Evolutionary conservation across 495 filamentous ascomycete species (phyloP), one percentile per base, ranked within the genome.

Genomic region (Daldinia decipiens): DNA sequence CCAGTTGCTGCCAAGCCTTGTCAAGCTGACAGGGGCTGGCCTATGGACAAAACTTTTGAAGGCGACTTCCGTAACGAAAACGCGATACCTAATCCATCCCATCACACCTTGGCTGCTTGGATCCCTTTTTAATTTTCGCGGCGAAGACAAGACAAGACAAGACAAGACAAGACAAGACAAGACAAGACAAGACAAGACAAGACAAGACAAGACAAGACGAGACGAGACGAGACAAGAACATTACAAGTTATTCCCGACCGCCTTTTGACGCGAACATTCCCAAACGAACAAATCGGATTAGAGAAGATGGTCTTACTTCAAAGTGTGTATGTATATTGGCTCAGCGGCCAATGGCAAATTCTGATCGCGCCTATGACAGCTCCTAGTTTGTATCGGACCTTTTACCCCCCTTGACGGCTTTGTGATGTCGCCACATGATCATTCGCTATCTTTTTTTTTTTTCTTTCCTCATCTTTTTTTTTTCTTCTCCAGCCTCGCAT

Each of bases 371-470:
- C 11, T 38, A 39, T 65, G 60, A 67, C 60, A 57, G 59, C n/a
- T 65, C 26, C 17, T 68, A 59, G 70, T 51, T 59, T 55, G 39
- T 56, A 72, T 72, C 70, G 70, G 64, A 24, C 55, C 45, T 59
- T 56, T 56, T 70, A 27, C 40, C 0, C 29, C 21, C 53, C 31
- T 66, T 53, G 9, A 36, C 29, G 38, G 27, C 43, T 60, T 60
- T 43, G 36, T 60, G 9, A 47, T 19, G 57, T 26, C 31, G 57
- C 57, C 31, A 62, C 68, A 43, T 5, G 50, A 8, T 26, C 52
- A n/a, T 9, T 19, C 6, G 40, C 40, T 47, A 60, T 26, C 27
- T 36, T 45, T 27, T 38, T 47, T 72, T 36, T 45, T 27, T 38
- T 47, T 72, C 45, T 38, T 67, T 36, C 7, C 9, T 12, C 19